Evolutionary conservation across 2,329 filamentous ascomycete genomes (phyloP), one percentile per base, ranked within the genome.

Genomic region (Scopulariopsis brevicaulis): DNA sequence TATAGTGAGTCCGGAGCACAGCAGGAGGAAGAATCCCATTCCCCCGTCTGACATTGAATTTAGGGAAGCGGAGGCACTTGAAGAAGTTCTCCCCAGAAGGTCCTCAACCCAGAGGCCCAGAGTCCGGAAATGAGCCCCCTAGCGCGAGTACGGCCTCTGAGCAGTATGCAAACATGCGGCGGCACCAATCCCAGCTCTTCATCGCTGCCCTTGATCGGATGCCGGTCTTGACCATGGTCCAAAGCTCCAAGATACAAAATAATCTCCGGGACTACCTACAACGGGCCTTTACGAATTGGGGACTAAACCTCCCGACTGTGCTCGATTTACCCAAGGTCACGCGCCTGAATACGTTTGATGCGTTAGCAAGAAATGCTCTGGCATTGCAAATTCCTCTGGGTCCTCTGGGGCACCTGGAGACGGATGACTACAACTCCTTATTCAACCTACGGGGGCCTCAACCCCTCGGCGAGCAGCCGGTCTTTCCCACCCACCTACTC

Each of bases 1-100:
- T 59, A 59, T n/a, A 56, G 64, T 64, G 58, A 58, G 58, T 57
- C 11, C 34, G 14, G 34, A 14, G 7, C 34, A 37, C 14, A 37
- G 34, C 34, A 37, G 34, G 34, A 8, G 34, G 22, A 52, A 52
- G 11, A 2, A 11, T 28, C 7, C 7, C 7, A 37, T 37, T 8
- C 34, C 34, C 7, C 14, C 34, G 14, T 8, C 34, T 37, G 34
- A 37, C 34, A 37, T 37, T 14, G 34, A 37, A 37, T 14, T 7
- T 14, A 37, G 34, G 34, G 34, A 37, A 37, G 34, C 7, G 14
- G 14, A 37, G 14, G 14, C 34, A 37, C 14, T 14, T 37, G 34
- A 37, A 37, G 14, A 37, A 14, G 7, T 37, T 37, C 14, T 7
- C 14, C 34, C 14, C 34, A 7, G 7, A 37, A 37, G 34, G 14